phyloP scores from a whole-genome alignment of 768 basidiomycete genomes.

The Suillus decipiens region DNA sequence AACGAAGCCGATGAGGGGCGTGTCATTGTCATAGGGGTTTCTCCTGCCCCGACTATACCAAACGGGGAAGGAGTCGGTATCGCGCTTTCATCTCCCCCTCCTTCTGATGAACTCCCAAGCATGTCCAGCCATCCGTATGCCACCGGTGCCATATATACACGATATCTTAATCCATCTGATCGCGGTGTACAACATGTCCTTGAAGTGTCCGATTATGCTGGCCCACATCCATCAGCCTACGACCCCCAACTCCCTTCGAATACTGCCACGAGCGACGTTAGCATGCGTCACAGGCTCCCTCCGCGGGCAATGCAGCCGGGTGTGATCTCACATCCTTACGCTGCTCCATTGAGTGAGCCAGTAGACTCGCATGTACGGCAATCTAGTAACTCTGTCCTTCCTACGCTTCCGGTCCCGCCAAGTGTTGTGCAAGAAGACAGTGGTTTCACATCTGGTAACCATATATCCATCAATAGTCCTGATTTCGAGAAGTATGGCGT shows the following conservation, averaged over 20 bases:
- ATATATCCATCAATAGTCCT: conserved; percentile 28
- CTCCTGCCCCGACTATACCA: conserved; percentile 32
- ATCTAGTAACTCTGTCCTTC: background rate
- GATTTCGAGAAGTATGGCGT: conserved; percentile 56
- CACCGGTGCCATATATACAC: conserved; percentile 24
- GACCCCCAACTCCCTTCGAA: conserved; percentile 21
- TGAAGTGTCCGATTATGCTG: conserved; percentile 38
- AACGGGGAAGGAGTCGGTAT: conserved; percentile 40
- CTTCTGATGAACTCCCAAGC: conserved; percentile 23
- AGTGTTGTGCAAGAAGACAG: background rate
- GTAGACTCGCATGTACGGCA: conserved; percentile 54
- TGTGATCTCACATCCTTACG: conserved; percentile 51
- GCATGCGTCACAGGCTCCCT: conserved; percentile 38
- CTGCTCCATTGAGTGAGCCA: conserved; percentile 37
- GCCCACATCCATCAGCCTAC: conserved; percentile 40
- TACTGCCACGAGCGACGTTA: conserved; percentile 29
- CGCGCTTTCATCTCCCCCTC: conserved; percentile 42
- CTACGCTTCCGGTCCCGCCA: background rate
- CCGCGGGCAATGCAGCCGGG: conserved; percentile 28
- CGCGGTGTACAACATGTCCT: conserved; percentile 18
- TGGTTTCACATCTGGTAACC: conserved; percentile 32
- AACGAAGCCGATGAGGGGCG: conserved; percentile 3
- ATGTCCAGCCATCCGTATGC: conserved; percentile 41
- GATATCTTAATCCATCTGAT: conserved; percentile 8
- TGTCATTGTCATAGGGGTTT: conserved; percentile 20